Percentiles rank a stretch among this genome's conserved stretches.
Evolutionary conservation across 2,329 filamentous ascomycete species (phyloP).

Genomic region (Rhynchosporium graminicola): DNA sequence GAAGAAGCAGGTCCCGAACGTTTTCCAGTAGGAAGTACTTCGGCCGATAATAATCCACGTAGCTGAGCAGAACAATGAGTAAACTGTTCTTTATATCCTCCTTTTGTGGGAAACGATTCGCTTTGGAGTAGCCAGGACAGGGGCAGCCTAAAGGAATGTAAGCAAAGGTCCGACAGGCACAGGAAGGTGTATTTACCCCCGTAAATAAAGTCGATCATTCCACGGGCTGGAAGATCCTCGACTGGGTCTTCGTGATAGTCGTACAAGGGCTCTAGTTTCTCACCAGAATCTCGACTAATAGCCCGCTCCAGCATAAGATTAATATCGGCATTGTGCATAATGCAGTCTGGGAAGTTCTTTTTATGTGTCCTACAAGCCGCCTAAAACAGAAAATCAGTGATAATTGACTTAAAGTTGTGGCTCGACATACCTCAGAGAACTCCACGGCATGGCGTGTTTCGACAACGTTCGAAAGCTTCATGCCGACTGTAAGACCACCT

Average conservation of each 20-base stretch:
- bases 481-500: conserved; percentile 20
- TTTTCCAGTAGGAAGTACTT: conserved; percentile 36
- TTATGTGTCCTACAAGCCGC: conserved; percentile 9
- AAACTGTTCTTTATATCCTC: conserved; percentile 31
- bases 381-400: background rate
- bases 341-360: conserved; percentile 6
- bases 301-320: conserved; percentile 13
- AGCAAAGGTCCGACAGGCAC: background rate
- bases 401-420: too few relatives aligned
- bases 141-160: conserved; percentile 21
- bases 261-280: background rate
- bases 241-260: conserved; percentile 8
- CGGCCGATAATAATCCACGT: conserved; percentile 32
- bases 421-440: background rate
- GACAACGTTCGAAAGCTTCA: conserved; percentile 4
- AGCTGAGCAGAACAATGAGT: conserved; percentile 28
- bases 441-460: background rate
- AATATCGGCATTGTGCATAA: conserved; percentile 9
- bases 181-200: conserved; percentile 15
- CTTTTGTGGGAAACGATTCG: conserved; percentile 20
- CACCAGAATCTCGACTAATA: conserved; percentile 1
- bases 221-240: conserved; percentile 20
- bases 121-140: conserved; percentile 25
- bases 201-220: conserved; percentile 25
- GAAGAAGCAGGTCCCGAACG: conserved; percentile 23